A percentile compares a stretch with the other conserved stretches of the same genome.
phyloP scores from a whole-genome alignment of 169 alveolate genomes.

The Plasmodium ovale region DNA sequence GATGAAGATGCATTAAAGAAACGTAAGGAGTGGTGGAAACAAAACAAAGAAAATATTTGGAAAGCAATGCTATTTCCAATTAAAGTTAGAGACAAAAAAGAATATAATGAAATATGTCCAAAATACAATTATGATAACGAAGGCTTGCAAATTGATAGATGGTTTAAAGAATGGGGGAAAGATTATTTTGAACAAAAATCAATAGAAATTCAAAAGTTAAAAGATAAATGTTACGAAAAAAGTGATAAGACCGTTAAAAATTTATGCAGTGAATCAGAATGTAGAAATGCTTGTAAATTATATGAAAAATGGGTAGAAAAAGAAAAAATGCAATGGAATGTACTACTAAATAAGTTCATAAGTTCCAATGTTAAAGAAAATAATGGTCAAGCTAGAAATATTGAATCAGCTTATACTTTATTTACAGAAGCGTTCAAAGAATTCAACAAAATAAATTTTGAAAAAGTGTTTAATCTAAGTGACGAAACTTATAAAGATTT shows the following conservation, averaged over 20 bases:
- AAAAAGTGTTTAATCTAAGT: not conserved
- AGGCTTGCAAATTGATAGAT: not conserved
- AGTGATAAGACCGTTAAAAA: not conserved
- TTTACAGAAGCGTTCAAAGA: not conserved
- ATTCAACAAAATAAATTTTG: not conserved
- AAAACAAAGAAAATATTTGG: not conserved
- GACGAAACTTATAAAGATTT: not conserved
- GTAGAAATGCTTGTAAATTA: not conserved
- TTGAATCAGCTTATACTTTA: not conserved
- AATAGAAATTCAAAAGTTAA: not conserved
- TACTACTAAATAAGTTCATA: not conserved
- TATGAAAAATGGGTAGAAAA: not conserved
- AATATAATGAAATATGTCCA: not conserved
- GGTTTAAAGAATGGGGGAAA: not conserved
- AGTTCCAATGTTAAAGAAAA: not conserved
- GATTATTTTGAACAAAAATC: not conserved
- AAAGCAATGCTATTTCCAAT: not conserved
- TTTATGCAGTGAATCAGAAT: not conserved
- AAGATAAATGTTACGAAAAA: not conserved
- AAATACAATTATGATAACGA: not conserved
- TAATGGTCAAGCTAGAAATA: not conserved
- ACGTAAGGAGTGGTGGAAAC: not conserved
- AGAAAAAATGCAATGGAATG: not conserved
- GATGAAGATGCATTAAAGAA: not conserved
- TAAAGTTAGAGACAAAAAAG: not conserved